Base-by-base conservation (phyloP, 2,329 filamentous ascomycete species). In the Mycocentrospora acerina region DNA sequence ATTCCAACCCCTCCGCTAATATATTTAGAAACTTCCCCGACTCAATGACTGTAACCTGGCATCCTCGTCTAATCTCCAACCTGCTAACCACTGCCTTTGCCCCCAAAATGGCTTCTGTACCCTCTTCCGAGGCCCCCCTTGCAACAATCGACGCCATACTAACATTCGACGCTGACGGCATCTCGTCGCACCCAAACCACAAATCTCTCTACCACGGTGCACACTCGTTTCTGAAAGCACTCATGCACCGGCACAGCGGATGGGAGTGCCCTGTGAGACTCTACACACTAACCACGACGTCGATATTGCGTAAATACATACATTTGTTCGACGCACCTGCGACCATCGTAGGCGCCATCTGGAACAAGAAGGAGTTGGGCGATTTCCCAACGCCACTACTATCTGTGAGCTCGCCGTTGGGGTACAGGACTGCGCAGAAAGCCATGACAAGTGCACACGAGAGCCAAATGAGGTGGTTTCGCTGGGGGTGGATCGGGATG, bases 401-500 rank as follows among this genome's bases (percentile, higher is more conserved):
- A 24, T 90, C 85, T 59, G 74, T 91, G 44, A 94, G 79, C 67
- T 78, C 79, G 7, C 74, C 89, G 12, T 62, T 69, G 4, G 76
- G 77, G 38, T 81, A 85, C 48, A 75, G 83, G 48, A 79, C 76
- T 19, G 91, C 88, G 7, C 85, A 90, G 72, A 77, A 73, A 37
- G 90, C 93, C 22, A 98, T 98, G 93, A 90, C 87, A 2, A 77
- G 79, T 37, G 91, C 88, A 18, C 93, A 98, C 72, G 76, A 82
- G 70, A 96, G 90, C 67, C 93, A 98, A 77, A 98, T 98, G 93
- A 81, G 88, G 25, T 98, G 93, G 93, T 98, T 97, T 64, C 81
- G 93, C 7, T 97, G 90, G 80, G 88, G 90, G 3, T 98, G 90
- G 90, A 95, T 98, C 61, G 78, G 81, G 0, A 65, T 95, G 40